Evolutionary conservation across 1,284 basidiomycete species (phyloP), one percentile per base, ranked within the genome.

Genomic region (Apiotrichum brassicae): DNA sequence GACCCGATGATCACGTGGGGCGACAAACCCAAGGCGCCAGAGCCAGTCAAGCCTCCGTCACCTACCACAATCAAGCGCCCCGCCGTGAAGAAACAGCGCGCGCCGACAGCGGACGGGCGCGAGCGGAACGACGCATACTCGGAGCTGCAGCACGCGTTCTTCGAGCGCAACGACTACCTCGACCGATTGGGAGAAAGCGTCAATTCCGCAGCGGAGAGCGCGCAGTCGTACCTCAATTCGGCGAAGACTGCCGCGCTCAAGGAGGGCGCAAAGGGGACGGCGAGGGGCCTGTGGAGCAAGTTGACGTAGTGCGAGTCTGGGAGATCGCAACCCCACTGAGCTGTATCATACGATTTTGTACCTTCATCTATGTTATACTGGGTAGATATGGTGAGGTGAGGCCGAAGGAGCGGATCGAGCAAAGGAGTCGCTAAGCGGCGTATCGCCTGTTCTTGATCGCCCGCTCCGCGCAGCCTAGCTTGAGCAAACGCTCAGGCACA

Each of bases 91-190:
- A 64, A 63, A 41, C 51, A 59, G 40, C 53, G 52, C 14, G 53
- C 58, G 2, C 57, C 64, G 4, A 34, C 39, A 9, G 34, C 59
- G 11, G 65, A 66, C 28, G 43, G 50, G 6, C 45, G 68, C 14
- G 70, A 71, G 51, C 54, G 70, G 14, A 58, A 61, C 19, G 71
- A 74, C 53, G 63, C 62, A 46, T 75, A 73, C 48, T 59, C 65
- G 12, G 64, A 71, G 50, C 67, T 73, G 61, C 62, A 59, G 18
- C 55, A 64, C 26, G 65, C 62, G 7, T 61, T 68, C 2, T 52
- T 48, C 9, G 56, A 63, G 46, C 49, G 72, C 45, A 65, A 63
- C 28, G 60, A 58, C 28, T 61, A 57, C 34, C 53, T 69, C 5
- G 65, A 67, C 49, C 50, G 53, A 32, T 53, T 68, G n/a, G 58